A percentile compares a stretch with the other conserved stretches of the same genome.
Conservation (phyloP, 129 eudicot species). For the Oenanthe sinensis region DNA sequence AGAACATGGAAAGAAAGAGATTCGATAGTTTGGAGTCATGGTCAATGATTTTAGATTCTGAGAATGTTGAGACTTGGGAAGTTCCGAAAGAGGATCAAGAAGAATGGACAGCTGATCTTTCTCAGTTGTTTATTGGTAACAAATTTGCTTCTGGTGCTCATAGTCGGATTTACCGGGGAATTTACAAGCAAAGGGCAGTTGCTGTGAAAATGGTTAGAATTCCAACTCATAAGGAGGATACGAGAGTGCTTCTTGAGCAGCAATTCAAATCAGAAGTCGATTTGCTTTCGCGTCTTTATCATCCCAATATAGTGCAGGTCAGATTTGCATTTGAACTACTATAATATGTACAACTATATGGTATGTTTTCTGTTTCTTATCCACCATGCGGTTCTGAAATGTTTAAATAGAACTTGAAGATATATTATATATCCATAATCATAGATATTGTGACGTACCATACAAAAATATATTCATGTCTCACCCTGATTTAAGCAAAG, state of each 20-base stretch:
- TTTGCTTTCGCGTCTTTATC: constrained; percentile 80
- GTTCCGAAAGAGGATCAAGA: constrained; percentile 68
- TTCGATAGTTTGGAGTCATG: constrained; percentile 93
- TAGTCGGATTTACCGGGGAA: constrained; percentile 90
- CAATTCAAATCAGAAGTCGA: constrained; percentile 92
- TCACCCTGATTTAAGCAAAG: too few species aligned
- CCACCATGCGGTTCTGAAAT: neutral
- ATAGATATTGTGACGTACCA: too few species aligned
- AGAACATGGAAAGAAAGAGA: constrained; percentile 75
- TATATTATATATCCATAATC: too few species aligned
- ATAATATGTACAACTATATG: neutral
- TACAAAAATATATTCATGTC: too few species aligned
- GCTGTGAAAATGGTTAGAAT: constrained; percentile 97
- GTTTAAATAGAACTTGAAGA: neutral
- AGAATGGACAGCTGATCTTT: constrained; percentile 99
- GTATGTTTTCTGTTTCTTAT: neutral
- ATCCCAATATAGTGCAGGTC: constrained; percentile 97
- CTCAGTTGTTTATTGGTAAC: constrained; percentile 92
- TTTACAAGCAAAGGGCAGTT: constrained; percentile 91
- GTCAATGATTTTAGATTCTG: constrained; percentile 97
- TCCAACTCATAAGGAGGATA: constrained; percentile 88
- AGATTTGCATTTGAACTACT: neutral
- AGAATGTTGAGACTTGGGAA: constrained; percentile 91
- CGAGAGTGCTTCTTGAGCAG: constrained; percentile 64
- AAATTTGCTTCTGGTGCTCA: constrained; percentile 99